Evolutionary conservation across 805 yeast species (phyloP).

Genomic region (Groenewaldozyma salmanticensis): DNA sequence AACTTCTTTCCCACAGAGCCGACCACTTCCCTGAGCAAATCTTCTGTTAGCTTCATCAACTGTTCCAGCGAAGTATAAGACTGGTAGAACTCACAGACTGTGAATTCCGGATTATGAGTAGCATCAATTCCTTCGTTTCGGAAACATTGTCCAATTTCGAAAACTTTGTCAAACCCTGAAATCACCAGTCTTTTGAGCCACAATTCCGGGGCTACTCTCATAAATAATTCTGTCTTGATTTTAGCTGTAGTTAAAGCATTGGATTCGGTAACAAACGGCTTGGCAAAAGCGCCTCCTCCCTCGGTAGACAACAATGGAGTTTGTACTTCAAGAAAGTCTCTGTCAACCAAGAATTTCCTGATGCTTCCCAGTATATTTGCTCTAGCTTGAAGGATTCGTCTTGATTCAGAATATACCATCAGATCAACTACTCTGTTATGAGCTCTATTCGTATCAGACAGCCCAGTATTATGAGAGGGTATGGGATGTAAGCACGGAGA

Average conservation of each 20-base stretch:
- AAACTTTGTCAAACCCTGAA: constrained; percentile 78
- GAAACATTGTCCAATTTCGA: constrained; percentile 83
- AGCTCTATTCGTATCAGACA: constrained; percentile 47
- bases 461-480: constrained; percentile 45
- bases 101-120: constrained; percentile 91
- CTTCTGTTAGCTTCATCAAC: constrained; percentile 55
- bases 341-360: constrained; percentile 44
- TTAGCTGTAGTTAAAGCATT: constrained; percentile 14
- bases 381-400: constrained; percentile 41
- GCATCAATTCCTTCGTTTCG: constrained; percentile 90
- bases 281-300: constrained; percentile 86
- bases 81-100: constrained; percentile 82
- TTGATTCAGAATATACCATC: constrained; percentile 45
- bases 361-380: constrained; percentile 45
- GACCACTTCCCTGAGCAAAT: constrained; percentile 38
- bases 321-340: constrained; percentile 68
- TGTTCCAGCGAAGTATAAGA: constrained; percentile 58
- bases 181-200: constrained; percentile 83
- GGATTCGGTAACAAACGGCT: constrained; percentile 61
- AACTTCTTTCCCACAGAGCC: constrained; percentile 19
- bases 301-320: constrained; percentile 70
- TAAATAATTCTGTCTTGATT: constrained; percentile 36
- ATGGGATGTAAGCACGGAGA: constrained; percentile 62
- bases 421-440: constrained; percentile 67
- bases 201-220: constrained; percentile 90